Evolutionary conservation across 768 basidiomycete species (phyloP).

Genomic region (Hericium rajendrae): DNA sequence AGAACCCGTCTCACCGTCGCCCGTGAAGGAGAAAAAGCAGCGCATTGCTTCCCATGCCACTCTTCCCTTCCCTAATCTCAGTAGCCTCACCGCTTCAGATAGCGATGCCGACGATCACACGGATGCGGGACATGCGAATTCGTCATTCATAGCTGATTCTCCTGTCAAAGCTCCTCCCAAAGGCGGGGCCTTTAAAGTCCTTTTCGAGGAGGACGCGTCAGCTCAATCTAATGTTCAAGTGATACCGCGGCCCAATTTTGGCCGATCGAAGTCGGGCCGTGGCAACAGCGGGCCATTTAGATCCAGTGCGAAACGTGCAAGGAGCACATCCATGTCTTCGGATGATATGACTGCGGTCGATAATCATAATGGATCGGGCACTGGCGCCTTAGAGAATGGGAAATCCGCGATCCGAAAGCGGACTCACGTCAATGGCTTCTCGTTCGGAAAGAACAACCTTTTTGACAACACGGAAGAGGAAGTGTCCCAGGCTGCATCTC

Average conservation of each 20-base stretch:
- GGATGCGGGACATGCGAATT: constrained; percentile 22
- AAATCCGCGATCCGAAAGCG: constrained; percentile 4
- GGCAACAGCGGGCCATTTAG: constrained; percentile 4
- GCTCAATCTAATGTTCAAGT: constrained; percentile 6
- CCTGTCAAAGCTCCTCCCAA: constrained; percentile 53
- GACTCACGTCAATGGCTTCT: background rate
- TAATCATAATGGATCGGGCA: constrained; percentile 9
- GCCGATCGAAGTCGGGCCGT: constrained; percentile 9
- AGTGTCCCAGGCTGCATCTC: background rate
- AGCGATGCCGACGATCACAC: constrained; percentile 27
- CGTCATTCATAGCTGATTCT: constrained; percentile 59
- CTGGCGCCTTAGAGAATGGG: constrained; percentile 5
- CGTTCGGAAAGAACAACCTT: constrained; percentile 7
- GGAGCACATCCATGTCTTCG: constrained; percentile 11
- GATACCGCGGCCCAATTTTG: constrained; percentile 3
- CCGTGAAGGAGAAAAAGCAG: constrained; percentile 65
- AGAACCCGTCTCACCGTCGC: constrained; percentile 77
- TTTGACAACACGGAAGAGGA: constrained; percentile 6
- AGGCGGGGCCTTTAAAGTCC: constrained; percentile 51
- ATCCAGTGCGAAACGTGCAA: constrained; percentile 13
- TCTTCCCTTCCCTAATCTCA: constrained; percentile 28
- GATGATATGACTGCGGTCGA: constrained; percentile 8
- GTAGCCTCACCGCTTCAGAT: constrained; percentile 16
- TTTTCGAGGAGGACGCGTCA: constrained; percentile 49
- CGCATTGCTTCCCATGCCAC: constrained; percentile 37